A percentile compares a stretch with the other conserved stretches of the same genome.
These are phyloP conservation scores for Scleromitrula shiraiana DNA, from an alignment of 2,329 filamentous ascomycete genomes.

Conservation along the genomic window DNA sequence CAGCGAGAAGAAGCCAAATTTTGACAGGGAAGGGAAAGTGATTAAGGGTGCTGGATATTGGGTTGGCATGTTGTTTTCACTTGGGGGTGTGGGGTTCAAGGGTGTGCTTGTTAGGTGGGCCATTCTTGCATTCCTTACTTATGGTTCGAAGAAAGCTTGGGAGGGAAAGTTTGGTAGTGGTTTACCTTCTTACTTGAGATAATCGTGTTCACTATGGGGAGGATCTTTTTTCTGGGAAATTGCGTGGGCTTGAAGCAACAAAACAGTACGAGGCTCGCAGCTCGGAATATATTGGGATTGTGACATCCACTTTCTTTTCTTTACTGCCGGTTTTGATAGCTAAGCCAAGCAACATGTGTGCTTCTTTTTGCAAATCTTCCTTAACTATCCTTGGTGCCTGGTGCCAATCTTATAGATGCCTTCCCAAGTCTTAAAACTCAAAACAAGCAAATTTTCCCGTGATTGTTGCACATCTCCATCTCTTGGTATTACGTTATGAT, in stretches of 20 bases:
- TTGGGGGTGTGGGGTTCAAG: conserved; percentile 40
- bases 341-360: not conserved
- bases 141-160: conserved; percentile 6
- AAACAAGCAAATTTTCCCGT: not conserved
- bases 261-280: too few relatives aligned
- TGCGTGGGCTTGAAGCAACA: not conserved
- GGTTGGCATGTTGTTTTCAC: conserved; percentile 40
- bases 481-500: conserved; percentile 7
- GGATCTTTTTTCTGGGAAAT: not conserved
- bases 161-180: not conserved
- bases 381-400: too few relatives aligned
- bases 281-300: not conserved
- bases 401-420: too few relatives aligned
- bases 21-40: conserved; percentile 51
- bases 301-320: not conserved
- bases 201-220: not conserved
- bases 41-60: conserved; percentile 47
- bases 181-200: conserved; percentile 9
- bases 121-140: conserved; percentile 3
- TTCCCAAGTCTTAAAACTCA: not conserved
- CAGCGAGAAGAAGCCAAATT: conserved; percentile 44
- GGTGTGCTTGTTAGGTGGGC: conserved; percentile 8
- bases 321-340: not conserved
- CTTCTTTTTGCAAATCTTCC: too few relatives aligned
- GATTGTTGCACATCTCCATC: conserved; percentile 5